Percentiles rank a stretch among this genome's conserved stretches.
These are phyloP conservation scores for Plectosphaerella cucumerina DNA, from an alignment of 2,329 filamentous ascomycete genomes.

Conservation along the genomic window DNA sequence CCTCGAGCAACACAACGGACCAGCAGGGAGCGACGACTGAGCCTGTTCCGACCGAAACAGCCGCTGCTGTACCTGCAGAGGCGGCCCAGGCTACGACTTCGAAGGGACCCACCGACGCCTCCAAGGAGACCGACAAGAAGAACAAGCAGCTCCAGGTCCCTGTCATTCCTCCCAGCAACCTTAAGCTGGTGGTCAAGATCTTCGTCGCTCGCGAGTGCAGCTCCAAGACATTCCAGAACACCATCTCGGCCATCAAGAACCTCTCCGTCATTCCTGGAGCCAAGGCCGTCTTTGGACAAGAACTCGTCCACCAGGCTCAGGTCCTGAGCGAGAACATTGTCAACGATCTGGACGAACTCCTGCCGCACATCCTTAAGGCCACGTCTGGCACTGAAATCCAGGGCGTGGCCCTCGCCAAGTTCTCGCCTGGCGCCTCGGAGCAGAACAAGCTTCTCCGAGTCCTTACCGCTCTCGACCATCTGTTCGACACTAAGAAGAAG, in stretches of 20 bases:
- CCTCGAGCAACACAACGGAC: neutral
- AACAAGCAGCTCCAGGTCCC: conserved; percentile 67
- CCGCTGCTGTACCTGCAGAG: conserved; percentile 8
- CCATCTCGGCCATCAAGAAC: conserved; percentile 97
- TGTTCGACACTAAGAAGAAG: conserved; percentile 81
- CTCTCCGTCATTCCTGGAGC: conserved; percentile 88
- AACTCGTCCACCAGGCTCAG: conserved; percentile 84
- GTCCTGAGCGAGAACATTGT: conserved; percentile 80
- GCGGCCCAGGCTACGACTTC: neutral
- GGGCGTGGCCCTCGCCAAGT: conserved; percentile 88
- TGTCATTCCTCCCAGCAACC: conserved; percentile 80
- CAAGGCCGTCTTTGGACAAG: conserved; percentile 86
- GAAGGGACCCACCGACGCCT: conserved; percentile 7
- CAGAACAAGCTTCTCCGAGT: conserved; percentile 94
- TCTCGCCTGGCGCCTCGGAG: conserved; percentile 92
- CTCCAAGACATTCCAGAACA: conserved; percentile 96
- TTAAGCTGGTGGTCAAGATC: conserved; percentile 93
- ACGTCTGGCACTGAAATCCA: conserved; percentile 91
- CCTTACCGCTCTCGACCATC: conserved; percentile 88
- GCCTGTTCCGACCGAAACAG: conserved; percentile 10
- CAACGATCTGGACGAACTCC: conserved; percentile 75
- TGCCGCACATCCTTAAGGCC: conserved; percentile 82
- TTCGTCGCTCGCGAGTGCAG: conserved; percentile 95
- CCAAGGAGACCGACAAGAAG: conserved; percentile 35
- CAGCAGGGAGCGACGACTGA: conserved; percentile 9